Base-by-base conservation (phyloP, 208 protist species). In the Tritrichomonas musculus region DNA sequence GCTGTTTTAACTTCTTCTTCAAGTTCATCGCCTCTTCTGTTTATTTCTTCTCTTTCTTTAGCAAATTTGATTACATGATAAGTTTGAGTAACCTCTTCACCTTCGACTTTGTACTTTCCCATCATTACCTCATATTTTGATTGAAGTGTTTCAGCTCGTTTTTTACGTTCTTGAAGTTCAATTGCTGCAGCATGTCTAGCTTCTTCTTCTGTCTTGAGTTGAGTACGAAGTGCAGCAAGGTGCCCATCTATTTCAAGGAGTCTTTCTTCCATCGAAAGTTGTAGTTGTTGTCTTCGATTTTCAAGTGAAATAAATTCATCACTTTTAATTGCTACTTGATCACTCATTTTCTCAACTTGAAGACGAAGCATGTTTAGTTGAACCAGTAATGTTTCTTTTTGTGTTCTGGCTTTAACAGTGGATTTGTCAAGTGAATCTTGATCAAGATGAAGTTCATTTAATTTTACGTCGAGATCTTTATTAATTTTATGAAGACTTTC, bases 171-270 rank as follows among this genome's bases (percentile, higher is more conserved):
- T 30, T 25, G 41, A 11, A 82, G 25, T 53, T 82, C 73, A 30
- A 36, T 82, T 3, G 50, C 41, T 82, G 73, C 33, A 50, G n/a
- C 14, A 53, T 82, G 73, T 4, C 73, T 4, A 11, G 73, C 73
- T 82, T 82, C 73, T 82, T 82, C 73, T 53, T 82, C 73, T 53
- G 41, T 82, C 73, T 82, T 82, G 11, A 82, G 39, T 53, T 82
- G n/a, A 53, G 73, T 82, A 11, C 41, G 47, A 20, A 82, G 41
- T 25, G 73, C 73, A 50, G 73, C 33, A 50, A 82, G 41, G 25
- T 82, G 73, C 30, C 39, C 33, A 53, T 82, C 73, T 8, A 82
- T 82, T 44, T 82, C 73, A 82, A 82, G 33, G 25, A 50, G 39
- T 17, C 73, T 4, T 44, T 82, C 73, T 44, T 82, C n/a, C 73